Evolutionary conservation across 805 yeast species (phyloP), one percentile per base, ranked within the genome.

Genomic region (Barnettozyma siamensis): DNA sequence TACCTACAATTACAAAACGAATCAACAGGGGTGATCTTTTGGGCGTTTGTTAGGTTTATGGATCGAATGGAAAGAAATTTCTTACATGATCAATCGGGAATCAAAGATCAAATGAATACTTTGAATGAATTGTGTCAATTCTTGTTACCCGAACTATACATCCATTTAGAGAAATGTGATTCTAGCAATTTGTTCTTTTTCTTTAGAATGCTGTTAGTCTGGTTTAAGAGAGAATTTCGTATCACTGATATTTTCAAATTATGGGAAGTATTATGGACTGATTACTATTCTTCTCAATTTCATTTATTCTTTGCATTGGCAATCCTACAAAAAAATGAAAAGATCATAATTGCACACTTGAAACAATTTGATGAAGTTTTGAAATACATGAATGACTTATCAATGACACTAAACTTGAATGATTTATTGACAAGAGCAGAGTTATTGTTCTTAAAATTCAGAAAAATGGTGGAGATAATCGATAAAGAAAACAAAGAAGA

Each of bases 201-300:
- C 54, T 93, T 93, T 69, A 70, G 98, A 45, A 91, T 93, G 98
- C 65, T 93, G 13, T 67, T 93, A 31, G 97, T 93, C 3, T 89
- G 96, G 96, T 93, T 76, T 59, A 93, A 93, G 60, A 76, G 99
- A 37, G 99, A 93, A 56, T 82, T 93, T 48, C 74, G 72, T 21
- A 85, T 91, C 75, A 76, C 75, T 36, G 86, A 86, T 41, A 84
- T 87, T 1, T 65, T 84, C 56, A 67, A 75, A 23, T 69, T 91
- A n/a, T 91, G 98, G 98, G 99, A 91, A 57, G 79, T 84, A 3
- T 67, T 93, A 35, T 87, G 93, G 80, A 91, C 98, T 0, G 91
- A 91, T 63, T 83, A 66, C 54, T 80, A 86, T 55, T 76, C 91
- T 0, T 80, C 93, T 6, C 97, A 93, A 60, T 89, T 83, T 59